Base-by-base conservation (phyloP, 768 basidiomycete species). In the Podaxis sp. region DNA sequence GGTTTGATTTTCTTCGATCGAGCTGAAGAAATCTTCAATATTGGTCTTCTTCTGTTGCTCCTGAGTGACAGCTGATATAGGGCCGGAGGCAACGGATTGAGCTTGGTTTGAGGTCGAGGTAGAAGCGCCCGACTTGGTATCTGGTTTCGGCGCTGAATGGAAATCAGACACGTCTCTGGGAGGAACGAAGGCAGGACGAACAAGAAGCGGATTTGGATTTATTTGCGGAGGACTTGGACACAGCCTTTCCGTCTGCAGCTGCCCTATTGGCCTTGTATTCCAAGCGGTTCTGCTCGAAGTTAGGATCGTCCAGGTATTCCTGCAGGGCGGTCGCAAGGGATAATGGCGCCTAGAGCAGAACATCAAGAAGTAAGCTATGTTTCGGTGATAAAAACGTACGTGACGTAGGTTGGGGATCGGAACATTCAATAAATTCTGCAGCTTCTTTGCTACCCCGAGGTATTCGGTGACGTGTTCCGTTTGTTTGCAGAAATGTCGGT, bases 221-320 rank as follows among this genome's bases (percentile, higher is more conserved):
- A 5, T 28, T 50, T 23, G 42, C 27, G 0, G 32, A 23, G n/a
- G 44, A 9, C 27, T 61, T 64, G 32, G 55, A 25, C 27, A 21
- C 32, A 2, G 64, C 11, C 28, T 66, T 67, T 25, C 48, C 63
- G 18, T 91, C 90, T 2, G 82, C 81, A 2, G 83, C 79, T 4
- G 79, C 82, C 72, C 91, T 92, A 71, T 87, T 93, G 23, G 87
- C 78, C 74, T 83, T 94, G 76, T 99, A 98, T 69, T 98, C 97
- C 7, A 89, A 76, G 63, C 96, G 78, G 72, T 98, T 98, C 73
- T 92, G 88, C 72, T 98, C 97, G 66, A 99, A 99, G 68, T 94
- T 94, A 23, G 95, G 91, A 73, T 99, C 97, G 59, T 93, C 88
- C 54, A 99, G 80, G 70, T 98, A 99, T 69, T 98, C 96, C 70